Percentiles rank a stretch among this genome's conserved stretches.
phyloP scores from a whole-genome alignment of 257 asterid genomes.

The Henckelia pumila region DNA sequence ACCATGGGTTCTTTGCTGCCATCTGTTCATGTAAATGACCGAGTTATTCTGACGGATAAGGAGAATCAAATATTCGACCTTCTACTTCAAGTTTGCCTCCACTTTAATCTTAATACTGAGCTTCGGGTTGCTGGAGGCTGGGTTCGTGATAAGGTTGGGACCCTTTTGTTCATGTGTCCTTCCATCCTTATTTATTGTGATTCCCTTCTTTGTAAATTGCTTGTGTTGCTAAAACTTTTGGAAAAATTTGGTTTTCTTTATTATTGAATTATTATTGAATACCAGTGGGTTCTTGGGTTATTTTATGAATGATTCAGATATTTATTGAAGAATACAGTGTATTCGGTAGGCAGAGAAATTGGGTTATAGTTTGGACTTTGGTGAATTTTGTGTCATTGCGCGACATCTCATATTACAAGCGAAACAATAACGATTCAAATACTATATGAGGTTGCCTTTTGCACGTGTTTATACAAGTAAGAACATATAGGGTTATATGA shows the following conservation, averaged over 20 bases:
- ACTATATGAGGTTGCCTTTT: not conserved
- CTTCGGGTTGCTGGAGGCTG: constrained; percentile 99
- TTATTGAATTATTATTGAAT: no score
- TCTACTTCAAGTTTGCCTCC: constrained; percentile 57
- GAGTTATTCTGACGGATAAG: constrained; percentile 55
- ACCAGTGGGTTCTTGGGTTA: not conserved
- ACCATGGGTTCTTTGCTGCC: constrained; percentile 35
- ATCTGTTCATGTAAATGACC: constrained; percentile 55
- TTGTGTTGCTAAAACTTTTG: not conserved
- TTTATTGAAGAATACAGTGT: no score
- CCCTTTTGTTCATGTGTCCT: not conserved
- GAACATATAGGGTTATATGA: not conserved
- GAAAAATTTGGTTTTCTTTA: not conserved
- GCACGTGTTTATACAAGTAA: not conserved
- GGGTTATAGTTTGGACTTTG: not conserved
- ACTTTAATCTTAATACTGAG: constrained; percentile 57
- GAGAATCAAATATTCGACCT: constrained; percentile 72
- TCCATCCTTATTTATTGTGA: not conserved
- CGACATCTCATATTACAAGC: not conserved
- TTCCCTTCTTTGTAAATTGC: no score
- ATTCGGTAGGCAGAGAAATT: not conserved
- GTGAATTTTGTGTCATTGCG: not conserved
- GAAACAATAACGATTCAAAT: not conserved
- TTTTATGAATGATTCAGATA: no score
- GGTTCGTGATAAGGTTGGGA: constrained; percentile 92